Percentiles rank a stretch among this genome's conserved stretches.
phyloP scores from a whole-genome alignment of 106 monocot species.

The Acanthochlamys bracteata region DNA sequence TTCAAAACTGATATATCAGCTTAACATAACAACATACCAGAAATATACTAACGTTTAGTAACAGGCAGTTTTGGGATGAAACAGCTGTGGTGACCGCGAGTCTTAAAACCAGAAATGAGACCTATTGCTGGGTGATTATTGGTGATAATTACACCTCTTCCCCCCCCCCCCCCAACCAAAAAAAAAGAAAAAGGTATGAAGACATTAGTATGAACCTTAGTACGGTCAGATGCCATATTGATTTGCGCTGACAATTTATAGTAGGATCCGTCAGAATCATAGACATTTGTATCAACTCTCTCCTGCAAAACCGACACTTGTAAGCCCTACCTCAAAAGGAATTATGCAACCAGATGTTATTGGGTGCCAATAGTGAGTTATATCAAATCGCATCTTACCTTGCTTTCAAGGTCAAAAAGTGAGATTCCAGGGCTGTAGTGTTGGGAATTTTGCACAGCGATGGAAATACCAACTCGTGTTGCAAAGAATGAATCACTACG shows the following conservation, averaged over 20 bases:
- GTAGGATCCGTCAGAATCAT: slow-evolving; percentile 71
- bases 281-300: slow-evolving; percentile 64
- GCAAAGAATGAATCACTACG: slow-evolving; percentile 32
- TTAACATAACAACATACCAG: no score
- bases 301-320: slow-evolving; percentile 82
- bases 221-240: slow-evolving; percentile 87
- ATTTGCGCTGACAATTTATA: slow-evolving; percentile 76
- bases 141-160: no score
- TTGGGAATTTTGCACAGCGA: slow-evolving; percentile 56
- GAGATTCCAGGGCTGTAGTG: slow-evolving; percentile 74
- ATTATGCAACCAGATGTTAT: no score
- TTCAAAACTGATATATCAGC: no score
- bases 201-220: slow-evolving; percentile 93
- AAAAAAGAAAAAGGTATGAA: no score
- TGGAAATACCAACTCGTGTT: slow-evolving; percentile 60
- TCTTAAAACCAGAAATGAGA: no score
- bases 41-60: no score
- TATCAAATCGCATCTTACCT: slow-evolving; percentile 31
- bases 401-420: slow-evolving; percentile 81
- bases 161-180: no score
- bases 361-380: neutral
- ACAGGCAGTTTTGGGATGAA: no score
- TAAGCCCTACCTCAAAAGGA: no score
- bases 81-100: no score
- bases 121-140: no score